These are phyloP conservation scores for Vitis hybrid DNA, from an alignment of 177 flowering plant genomes.

Conservation along the genomic window DNA sequence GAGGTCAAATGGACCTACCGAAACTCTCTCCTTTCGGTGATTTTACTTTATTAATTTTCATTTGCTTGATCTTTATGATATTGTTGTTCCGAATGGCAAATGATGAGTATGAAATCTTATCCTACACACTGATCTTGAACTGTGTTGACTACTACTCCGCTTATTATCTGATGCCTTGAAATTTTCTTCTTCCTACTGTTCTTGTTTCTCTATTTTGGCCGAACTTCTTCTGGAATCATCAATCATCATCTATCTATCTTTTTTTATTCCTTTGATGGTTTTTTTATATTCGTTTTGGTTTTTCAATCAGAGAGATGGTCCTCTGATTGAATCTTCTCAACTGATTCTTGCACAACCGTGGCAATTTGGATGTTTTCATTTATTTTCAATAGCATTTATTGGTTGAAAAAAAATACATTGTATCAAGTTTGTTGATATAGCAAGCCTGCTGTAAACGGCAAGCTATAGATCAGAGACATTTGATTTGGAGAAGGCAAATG, in stretches of 20 bases:
- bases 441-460: too few species aligned
- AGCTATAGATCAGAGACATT: background rate
- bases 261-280: background rate
- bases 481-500: constrained; percentile 28
- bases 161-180: constrained; percentile 55
- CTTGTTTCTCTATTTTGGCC: background rate
- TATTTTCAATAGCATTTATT: too few species aligned
- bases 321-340: too few species aligned
- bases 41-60: background rate
- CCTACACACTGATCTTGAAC: constrained; percentile 35
- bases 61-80: background rate
- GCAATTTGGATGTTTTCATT: too few species aligned
- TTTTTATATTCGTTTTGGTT: too few species aligned
- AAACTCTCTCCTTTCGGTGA: constrained; percentile 8
- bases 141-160: constrained; percentile 46
- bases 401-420: too few species aligned
- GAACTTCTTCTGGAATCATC: background rate
- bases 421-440: too few species aligned
- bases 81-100: constrained; percentile 20
- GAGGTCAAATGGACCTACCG: constrained; percentile 53
- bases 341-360: too few species aligned
- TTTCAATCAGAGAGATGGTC: too few species aligned
- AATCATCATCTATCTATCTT: background rate
- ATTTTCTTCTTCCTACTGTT: background rate
- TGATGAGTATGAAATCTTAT: constrained; percentile 35